Conservation (phyloP, 768 basidiomycete species). For the Termitomyces bulborhizus region DNA sequence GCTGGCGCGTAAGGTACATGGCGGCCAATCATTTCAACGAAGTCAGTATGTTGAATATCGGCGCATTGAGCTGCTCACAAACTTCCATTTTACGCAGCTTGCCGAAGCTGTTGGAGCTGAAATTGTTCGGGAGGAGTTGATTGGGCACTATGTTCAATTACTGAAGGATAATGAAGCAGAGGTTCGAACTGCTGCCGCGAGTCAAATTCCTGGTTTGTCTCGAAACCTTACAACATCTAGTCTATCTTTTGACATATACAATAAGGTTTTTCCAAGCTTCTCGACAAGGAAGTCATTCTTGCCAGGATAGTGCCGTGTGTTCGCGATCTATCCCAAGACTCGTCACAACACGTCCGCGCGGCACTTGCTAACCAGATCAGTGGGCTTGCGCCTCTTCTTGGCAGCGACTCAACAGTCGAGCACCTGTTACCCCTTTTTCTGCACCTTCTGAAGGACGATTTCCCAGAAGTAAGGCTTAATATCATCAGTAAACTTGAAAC, state of each 20-base stretch:
- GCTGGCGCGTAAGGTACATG: constrained; percentile 99
- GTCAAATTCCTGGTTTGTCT: constrained; percentile 87
- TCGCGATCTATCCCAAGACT: constrained; percentile 87
- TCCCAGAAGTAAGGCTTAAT: constrained; percentile 95
- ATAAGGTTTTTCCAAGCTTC: constrained; percentile 86
- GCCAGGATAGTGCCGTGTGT: constrained; percentile 93
- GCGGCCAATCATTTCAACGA: constrained; percentile 96
- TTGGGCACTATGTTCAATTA: constrained; percentile 86
- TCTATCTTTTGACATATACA: background rate
- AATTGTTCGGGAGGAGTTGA: constrained; percentile 89
- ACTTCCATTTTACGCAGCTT: constrained; percentile 41
- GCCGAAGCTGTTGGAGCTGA: constrained; percentile 88
- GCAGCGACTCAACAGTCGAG: constrained; percentile 91
- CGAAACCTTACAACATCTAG: background rate
- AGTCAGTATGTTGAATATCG: constrained; percentile 34
- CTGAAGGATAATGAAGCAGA: constrained; percentile 99
- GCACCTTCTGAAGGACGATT: constrained; percentile 95
- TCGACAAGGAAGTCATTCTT: constrained; percentile 92
- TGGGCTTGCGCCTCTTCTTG: constrained; percentile 90
- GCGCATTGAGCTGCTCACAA: background rate
- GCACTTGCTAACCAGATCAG: constrained; percentile 95
- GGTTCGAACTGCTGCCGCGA: constrained; percentile 92
- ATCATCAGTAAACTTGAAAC: constrained; percentile 98
- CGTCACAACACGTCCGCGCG: constrained; percentile 95
- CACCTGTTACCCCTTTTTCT: constrained; percentile 96